Percentiles rank a stretch among this genome's conserved stretches.
Conservation (phyloP, 164 flowering plant genomes). For the Euptelea pleiosperma region DNA sequence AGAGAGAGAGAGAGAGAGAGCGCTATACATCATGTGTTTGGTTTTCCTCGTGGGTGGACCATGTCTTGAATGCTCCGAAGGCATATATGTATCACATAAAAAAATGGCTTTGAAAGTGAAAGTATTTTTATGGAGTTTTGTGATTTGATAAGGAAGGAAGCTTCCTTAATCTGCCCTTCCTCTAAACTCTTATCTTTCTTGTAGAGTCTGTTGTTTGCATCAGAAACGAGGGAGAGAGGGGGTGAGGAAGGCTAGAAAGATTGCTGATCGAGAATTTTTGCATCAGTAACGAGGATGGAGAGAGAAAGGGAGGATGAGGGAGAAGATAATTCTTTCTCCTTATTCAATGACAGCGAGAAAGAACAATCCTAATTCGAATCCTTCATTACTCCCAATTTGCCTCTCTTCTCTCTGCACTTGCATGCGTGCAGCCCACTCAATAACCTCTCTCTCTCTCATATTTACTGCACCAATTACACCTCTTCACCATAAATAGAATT, state of each 20-base stretch:
- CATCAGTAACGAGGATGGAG: slow-evolving; percentile 24
- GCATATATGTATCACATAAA: no score
- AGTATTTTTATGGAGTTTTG: no score
- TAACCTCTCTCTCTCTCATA: slow-evolving; percentile 27
- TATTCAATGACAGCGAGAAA: slow-evolving; percentile 16
- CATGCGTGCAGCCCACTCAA: slow-evolving; percentile 20
- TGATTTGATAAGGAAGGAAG: no score
- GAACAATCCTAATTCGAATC: slow-evolving; percentile 1
- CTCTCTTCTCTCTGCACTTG: slow-evolving; percentile 9
- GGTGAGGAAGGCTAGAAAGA: slow-evolving; percentile 30
- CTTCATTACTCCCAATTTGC: neutral
- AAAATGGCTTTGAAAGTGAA: no score
- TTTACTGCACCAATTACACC: slow-evolving; percentile 21
- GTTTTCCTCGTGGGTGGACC: no score
- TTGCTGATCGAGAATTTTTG: slow-evolving; percentile 13
- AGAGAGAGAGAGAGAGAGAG: no score
- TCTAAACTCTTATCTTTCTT: no score
- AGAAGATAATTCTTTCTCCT: slow-evolving; percentile 5
- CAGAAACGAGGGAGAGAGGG: slow-evolving; percentile 13
- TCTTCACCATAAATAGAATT: slow-evolving; percentile 23
- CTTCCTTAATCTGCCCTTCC: slow-evolving; percentile 11
- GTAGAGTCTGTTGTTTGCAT: slow-evolving; percentile 2
- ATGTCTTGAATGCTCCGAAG: no score
- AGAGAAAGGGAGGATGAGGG: neutral
- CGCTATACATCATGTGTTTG: no score